Evolutionary conservation across 2,329 filamentous ascomycete species (phyloP), one percentile per base, ranked within the genome.

Genomic region (Metarhizium robertsii): DNA sequence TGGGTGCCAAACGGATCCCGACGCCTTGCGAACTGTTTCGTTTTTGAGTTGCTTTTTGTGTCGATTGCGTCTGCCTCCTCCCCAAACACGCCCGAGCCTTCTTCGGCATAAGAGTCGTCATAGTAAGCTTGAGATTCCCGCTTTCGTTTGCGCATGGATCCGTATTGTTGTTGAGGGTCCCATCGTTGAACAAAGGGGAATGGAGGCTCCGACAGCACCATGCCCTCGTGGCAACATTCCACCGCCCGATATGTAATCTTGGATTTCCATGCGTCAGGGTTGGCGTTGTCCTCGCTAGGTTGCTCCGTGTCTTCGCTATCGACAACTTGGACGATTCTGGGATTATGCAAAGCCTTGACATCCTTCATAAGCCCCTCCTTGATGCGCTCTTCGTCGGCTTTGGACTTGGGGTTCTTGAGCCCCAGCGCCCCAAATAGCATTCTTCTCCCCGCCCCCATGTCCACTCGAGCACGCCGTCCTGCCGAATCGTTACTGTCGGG

Each of bases 151-250:
- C 69, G 71, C 61, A 74, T 74, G 4, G 62, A 65, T 2, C 67
- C 66, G 52, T 64, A 71, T 60, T 73, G 72, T 63, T 92, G 88
- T 58, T 90, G 86, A 3, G 82, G 79, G 69, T 95, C 90, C 92
- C 92, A 96, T 50, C 88, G 81, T 68, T 96, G 91, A 16, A 88
- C 77, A 68, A 96, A 96, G 0, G 92, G 92, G 65, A 95, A 96
- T 0, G 92, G 89, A 0, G 92, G 92, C 38, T 88, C 80, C 53
- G 81, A 87, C 49, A 95, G 75, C 36, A 79, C 73, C 43, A 90
- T 73, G 5, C 78, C 80, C 34, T 88, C 80, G n/a, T 88, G 79
- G 59, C 84, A 83, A 69, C 92, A 96, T 68, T 97, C 92, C 1
- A 95, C 88, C 25, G 90, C 92, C 29, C 81, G 80, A 58, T 95